These are phyloP conservation scores for Trichoderma simmonsii DNA, from an alignment of 2,329 filamentous ascomycete species.

Conservation along the genomic window DNA sequence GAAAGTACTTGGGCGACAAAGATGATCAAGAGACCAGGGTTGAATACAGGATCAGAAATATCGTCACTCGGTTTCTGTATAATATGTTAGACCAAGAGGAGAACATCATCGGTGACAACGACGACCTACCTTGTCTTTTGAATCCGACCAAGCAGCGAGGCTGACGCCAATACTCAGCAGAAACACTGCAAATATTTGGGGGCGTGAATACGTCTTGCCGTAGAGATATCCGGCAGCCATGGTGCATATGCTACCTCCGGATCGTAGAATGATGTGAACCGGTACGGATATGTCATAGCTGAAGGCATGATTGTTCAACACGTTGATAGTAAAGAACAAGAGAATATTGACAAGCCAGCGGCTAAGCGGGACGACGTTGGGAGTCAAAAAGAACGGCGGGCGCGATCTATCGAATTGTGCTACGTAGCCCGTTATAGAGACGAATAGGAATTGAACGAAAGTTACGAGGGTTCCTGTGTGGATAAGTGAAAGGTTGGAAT, in stretches of 20 bases:
- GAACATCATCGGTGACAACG: neutral
- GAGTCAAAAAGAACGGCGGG: constrained; percentile 68
- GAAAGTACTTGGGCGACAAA: constrained; percentile 86
- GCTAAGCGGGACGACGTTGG: constrained; percentile 75
- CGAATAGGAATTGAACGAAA: constrained; percentile 85
- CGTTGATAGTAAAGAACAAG: constrained; percentile 89
- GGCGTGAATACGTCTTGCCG: constrained; percentile 76
- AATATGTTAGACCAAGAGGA: neutral
- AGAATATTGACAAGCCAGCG: constrained; percentile 87
- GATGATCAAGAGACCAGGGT: constrained; percentile 73
- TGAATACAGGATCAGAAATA: constrained; percentile 31
- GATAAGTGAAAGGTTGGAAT: constrained; percentile 10
- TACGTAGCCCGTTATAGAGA: constrained; percentile 72
- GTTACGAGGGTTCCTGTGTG: constrained; percentile 73
- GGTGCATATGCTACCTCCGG: constrained; percentile 92
- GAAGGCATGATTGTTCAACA: constrained; percentile 97
- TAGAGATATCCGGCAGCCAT: constrained; percentile 86
- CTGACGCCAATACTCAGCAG: constrained; percentile 84
- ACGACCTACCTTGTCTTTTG: constrained; percentile 66
- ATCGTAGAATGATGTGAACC: constrained; percentile 92
- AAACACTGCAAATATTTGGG: constrained; percentile 78
- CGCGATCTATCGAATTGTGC: constrained; percentile 68
- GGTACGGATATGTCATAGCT: constrained; percentile 95
- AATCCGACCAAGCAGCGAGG: constrained; percentile 85
- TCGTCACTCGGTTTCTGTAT: neutral